Conservation (phyloP, 306 rosid species). For the Rosa lucieae region DNA sequence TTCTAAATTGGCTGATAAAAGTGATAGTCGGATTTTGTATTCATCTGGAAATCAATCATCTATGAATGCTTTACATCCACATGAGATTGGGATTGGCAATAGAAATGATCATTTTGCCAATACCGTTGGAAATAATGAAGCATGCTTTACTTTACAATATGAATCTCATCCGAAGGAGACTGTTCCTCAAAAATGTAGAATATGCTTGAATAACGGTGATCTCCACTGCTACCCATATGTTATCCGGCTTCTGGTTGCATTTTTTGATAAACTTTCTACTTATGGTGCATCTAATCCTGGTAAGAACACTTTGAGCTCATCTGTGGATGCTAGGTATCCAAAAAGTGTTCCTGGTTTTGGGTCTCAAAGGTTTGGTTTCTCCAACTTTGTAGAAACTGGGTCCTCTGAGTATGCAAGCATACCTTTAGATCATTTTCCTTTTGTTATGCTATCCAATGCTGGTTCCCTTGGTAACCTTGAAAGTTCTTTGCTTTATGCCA, state of each 20-base stretch:
- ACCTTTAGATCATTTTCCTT: conserved; percentile 74
- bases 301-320: conserved; percentile 28
- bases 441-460: conserved; percentile 59
- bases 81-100: conserved; percentile 33
- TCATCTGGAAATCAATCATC: conserved; percentile 49
- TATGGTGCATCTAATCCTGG: conserved; percentile 26
- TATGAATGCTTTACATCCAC: conserved; percentile 33
- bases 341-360: conserved; percentile 35
- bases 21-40: conserved; percentile 42
- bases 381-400: conserved; percentile 70
- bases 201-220: conserved; percentile 55
- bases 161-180: conserved; percentile 43
- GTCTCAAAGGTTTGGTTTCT: conserved; percentile 73
- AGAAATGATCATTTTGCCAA: conserved; percentile 41
- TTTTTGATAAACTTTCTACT: conserved; percentile 52
- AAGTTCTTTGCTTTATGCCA: conserved; percentile 46
- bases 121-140: conserved; percentile 29
- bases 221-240: conserved; percentile 79
- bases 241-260: conserved; percentile 51
- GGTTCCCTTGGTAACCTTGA: conserved; percentile 65
- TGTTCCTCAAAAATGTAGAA: conserved; percentile 33
- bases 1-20: conserved; percentile 48
- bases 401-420: conserved; percentile 65
- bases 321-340: conserved; percentile 32
- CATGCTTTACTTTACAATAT: conserved; percentile 58